These are phyloP conservation scores for Annona squamosa DNA, from an alignment of 164 flowering plant species.

Conservation along the genomic window DNA sequence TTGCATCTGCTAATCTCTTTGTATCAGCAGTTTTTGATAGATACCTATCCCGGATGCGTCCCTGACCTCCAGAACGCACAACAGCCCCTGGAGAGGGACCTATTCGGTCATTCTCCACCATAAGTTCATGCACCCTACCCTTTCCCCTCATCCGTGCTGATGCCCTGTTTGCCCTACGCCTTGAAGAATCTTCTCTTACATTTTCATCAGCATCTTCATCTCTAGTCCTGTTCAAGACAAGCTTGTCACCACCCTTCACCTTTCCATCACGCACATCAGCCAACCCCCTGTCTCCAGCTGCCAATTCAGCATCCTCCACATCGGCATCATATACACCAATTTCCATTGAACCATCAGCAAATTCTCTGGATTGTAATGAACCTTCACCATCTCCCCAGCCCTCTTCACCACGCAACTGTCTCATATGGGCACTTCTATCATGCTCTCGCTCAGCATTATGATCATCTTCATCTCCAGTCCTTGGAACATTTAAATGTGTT, in stretches of 20 bases:
- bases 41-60: slow-evolving; percentile 46
- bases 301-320: slow-evolving; percentile 24
- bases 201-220: slow-evolving; percentile 56
- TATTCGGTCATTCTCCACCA: slow-evolving; percentile 43
- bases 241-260: slow-evolving; percentile 33
- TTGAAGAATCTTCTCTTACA: slow-evolving; percentile 56
- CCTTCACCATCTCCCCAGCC: slow-evolving; percentile 37
- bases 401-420: slow-evolving; percentile 33
- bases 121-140: slow-evolving; percentile 51
- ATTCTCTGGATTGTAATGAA: slow-evolving; percentile 12
- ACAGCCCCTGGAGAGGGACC: slow-evolving; percentile 49
- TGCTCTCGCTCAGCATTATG: slow-evolving; percentile 38
- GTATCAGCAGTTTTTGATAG: slow-evolving; percentile 32
- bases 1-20: slow-evolving; percentile 34
- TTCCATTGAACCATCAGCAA: slow-evolving; percentile 28
- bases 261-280: slow-evolving; percentile 43
- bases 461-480: slow-evolving; percentile 41
- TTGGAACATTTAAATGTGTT: slow-evolving; percentile 38
- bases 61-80: slow-evolving; percentile 39
- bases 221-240: slow-evolving; percentile 20
- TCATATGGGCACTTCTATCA: slow-evolving; percentile 27
- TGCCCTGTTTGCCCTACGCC: slow-evolving; percentile 49
- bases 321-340: slow-evolving; percentile 31
- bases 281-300: slow-evolving; percentile 42
- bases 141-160: slow-evolving; percentile 48